Evolutionary conservation across 495 filamentous ascomycete genomes (phyloP), one percentile per base, ranked within the genome.

Genomic region (Clohesyomyces aquaticus): DNA sequence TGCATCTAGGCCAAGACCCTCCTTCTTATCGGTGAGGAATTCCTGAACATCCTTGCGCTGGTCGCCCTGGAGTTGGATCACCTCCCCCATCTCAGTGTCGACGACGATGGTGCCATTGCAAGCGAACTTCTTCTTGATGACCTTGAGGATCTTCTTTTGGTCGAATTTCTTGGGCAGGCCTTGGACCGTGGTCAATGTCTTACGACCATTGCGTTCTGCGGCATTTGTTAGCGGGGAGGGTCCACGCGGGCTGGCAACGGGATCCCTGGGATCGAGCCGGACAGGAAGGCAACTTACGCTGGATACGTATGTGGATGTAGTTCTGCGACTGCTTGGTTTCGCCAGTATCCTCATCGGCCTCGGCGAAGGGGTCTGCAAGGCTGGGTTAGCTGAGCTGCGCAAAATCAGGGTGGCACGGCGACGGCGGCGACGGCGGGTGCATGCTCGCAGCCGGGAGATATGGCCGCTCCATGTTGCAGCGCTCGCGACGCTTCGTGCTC

Each of bases 51-150:
- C 92, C 77, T 95, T 93, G 78, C 94, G 93, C 82, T 98, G 94
- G 78, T 98, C 94, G 71, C 94, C 94, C 79, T 98, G 94, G 72
- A 98, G 85, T 83, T 98, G 94, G 72, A 98, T 98, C 89, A 98
- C 94, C 84, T 98, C 93, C 75, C 94, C 94, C 92, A 97, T 96
- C 83, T 97, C 92, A 69, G 82, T 84, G 79, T 97, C 93, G 73
- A 86, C 87, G 79, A 98, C 93, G 81, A 98, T 96, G 81, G 94
- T 98, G 86, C 94, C 94, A 98, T 98, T 98, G 92, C 94, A 98
- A 76, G 94, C 94, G 75, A 98, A 98, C 76, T 96, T 92, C 86
- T 98, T 98, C 87, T 98, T 98, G 85, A 98, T 94, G 79, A 96
- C 92, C 84, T 97, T 97, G 73, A 98, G 85, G 75, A 98, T 96